phyloP scores from a whole-genome alignment of 768 basidiomycete genomes.

The Mycena vitilis region DNA sequence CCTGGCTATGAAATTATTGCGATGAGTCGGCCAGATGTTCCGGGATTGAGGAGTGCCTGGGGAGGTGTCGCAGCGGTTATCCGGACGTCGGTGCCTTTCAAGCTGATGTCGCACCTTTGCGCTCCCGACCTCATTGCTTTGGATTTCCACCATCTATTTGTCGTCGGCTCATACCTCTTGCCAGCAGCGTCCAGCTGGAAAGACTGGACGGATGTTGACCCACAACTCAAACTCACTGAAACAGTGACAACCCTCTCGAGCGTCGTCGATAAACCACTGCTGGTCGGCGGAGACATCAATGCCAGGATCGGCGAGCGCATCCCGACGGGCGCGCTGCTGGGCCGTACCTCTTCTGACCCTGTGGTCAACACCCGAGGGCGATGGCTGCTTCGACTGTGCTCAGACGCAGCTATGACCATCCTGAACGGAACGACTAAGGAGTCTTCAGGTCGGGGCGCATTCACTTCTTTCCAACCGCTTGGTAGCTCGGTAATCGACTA shows the following conservation, averaged over 20 bases:
- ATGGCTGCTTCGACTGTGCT: neutral
- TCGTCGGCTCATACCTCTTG: conserved; percentile 12
- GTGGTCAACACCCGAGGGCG: neutral
- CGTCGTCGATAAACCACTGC: neutral
- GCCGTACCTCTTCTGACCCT: neutral
- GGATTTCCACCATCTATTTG: neutral
- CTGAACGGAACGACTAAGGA: conserved; percentile 3
- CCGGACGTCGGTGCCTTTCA: neutral
- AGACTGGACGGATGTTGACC: neutral
- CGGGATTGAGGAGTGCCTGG: neutral
- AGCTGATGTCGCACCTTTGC: neutral
- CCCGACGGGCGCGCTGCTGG: neutral
- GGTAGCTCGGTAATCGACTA: neutral
- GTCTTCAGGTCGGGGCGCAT: neutral
- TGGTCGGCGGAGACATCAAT: neutral
- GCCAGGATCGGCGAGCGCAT: neutral
- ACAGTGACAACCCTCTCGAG: neutral
- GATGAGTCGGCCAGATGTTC: neutral
- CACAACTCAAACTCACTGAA: neutral
- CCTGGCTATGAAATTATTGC: neutral
- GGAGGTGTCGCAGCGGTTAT: conserved; percentile 11
- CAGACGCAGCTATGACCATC: conserved; percentile 4
- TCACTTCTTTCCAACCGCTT: conserved; percentile 10
- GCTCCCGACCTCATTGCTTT: conserved; percentile 16
- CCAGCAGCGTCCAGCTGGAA: neutral